Percentiles rank a stretch among this genome's conserved stretches.
Conservation (phyloP, 1,139 yeast genomes). For the Hansenula sp. region DNA sequence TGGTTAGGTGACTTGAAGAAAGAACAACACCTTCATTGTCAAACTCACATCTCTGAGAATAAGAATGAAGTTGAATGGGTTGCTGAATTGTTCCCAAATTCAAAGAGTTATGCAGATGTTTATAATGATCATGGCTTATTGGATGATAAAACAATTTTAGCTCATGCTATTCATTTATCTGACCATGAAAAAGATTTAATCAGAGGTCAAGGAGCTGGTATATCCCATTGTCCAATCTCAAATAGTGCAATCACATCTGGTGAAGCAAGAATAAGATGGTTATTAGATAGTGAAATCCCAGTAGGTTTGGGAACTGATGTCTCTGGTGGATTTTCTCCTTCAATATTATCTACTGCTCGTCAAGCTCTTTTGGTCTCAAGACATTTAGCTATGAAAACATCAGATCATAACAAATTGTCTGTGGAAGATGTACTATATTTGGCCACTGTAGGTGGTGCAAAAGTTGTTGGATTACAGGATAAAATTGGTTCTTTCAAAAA, state of each 20-base stretch:
- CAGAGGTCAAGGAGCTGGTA: slow-evolving; percentile 53
- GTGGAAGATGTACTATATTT: slow-evolving; percentile 71
- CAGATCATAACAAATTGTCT: slow-evolving; percentile 46
- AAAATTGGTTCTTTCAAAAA: slow-evolving; percentile 64
- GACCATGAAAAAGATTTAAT: slow-evolving; percentile 60
- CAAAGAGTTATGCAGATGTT: slow-evolving; percentile 66
- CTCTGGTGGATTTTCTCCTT: slow-evolving; percentile 86
- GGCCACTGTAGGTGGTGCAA: slow-evolving; percentile 91
- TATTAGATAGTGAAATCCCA: slow-evolving; percentile 62
- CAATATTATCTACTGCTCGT: slow-evolving; percentile 70
- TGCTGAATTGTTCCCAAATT: slow-evolving; percentile 65
- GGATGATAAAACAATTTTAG: slow-evolving; percentile 66
- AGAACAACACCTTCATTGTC: slow-evolving; percentile 57
- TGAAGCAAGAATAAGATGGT: slow-evolving; percentile 76
- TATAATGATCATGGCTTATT: slow-evolving; percentile 64
- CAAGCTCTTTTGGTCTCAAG: slow-evolving; percentile 82
- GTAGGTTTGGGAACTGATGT: slow-evolving; percentile 90
- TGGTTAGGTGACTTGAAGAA: slow-evolving; percentile 54
- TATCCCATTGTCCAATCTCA: slow-evolving; percentile 92
- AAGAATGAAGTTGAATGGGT: slow-evolving; percentile 73
- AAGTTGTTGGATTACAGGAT: slow-evolving; percentile 56
- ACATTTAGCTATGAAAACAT: slow-evolving; percentile 65
- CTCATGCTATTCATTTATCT: slow-evolving; percentile 81
- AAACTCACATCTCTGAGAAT: slow-evolving; percentile 89
- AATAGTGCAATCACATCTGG: slow-evolving; percentile 89